These are phyloP conservation scores for Zangia roseola DNA, from an alignment of 768 basidiomycete genomes.

Conservation along the genomic window DNA sequence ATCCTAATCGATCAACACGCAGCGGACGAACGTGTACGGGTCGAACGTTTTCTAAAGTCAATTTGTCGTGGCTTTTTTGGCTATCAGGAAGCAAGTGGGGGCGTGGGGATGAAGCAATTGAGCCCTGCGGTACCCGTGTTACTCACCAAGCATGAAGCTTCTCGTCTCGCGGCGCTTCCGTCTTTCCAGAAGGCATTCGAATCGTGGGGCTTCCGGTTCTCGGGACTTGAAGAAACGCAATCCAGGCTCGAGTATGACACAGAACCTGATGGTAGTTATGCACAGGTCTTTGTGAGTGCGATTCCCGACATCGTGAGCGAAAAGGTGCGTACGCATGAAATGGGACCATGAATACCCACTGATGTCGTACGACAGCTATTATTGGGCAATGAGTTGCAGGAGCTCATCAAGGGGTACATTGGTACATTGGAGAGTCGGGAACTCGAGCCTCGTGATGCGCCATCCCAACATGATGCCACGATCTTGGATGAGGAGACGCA, in stretches of 20 bases:
- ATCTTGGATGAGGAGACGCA: constrained; percentile 21
- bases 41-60: constrained; percentile 76
- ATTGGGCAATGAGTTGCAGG: constrained; percentile 67
- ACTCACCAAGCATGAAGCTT: constrained; percentile 64
- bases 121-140: constrained; percentile 59
- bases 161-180: constrained; percentile 41
- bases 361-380: constrained; percentile 47
- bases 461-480: constrained; percentile 9
- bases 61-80: constrained; percentile 68
- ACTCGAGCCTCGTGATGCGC: constrained; percentile 18
- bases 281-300: constrained; percentile 60
- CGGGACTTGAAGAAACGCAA: constrained; percentile 30
- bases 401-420: constrained; percentile 72
- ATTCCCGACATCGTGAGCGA: constrained; percentile 73
- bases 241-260: constrained; percentile 20
- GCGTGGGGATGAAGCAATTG: constrained; percentile 43
- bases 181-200: constrained; percentile 49
- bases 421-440: constrained; percentile 55
- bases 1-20: constrained; percentile 96
- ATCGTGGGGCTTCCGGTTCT: constrained; percentile 70
- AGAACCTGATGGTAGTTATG: constrained; percentile 39
- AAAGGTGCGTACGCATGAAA: constrained; percentile 44
- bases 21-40: constrained; percentile 93
- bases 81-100: constrained; percentile 35
- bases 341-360: background rate